Evolutionary conservation across 495 filamentous ascomycete genomes (phyloP), one percentile per base, ranked within the genome.

Genomic region (Aspergillus biplanus): DNA sequence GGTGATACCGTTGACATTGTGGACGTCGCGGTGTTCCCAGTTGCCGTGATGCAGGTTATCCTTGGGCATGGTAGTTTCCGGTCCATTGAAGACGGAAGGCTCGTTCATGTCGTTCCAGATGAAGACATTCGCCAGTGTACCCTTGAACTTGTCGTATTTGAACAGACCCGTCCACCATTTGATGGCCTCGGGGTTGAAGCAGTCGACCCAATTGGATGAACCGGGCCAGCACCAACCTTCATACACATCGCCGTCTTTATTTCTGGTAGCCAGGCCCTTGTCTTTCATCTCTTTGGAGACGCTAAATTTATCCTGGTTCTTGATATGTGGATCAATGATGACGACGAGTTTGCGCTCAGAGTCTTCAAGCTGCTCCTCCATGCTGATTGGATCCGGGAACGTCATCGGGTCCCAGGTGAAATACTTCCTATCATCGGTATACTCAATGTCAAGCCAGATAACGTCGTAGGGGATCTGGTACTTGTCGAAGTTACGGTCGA

Each of bases 21-120:
- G 95, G 18, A 99, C 78, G 74, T 99, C 95, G 56, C 95, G 89
- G 70, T 99, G 95, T 74, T 99, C 95, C 95, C 95, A 99, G 73
- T 90, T 86, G 32, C 85, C 95, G 66, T 90, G 74, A 73, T 98
- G 95, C 44, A 98, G 73, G 72, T 97, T 97, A 78, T 99, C 95
- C 75, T 96, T 97, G 49, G 95, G 95, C 92, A 97, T 97, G 34
- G 94, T 71, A 11, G 91, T 96, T 73, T 99, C 95, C 0, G 95
- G 95, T 0, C 95, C 95, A 71, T 97, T 97, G 81, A 99, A 99
- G 7, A 99, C 95, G 0, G 95, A 97, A 0, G 95, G 95, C 78
- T 99, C 95, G 69, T 97, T 99, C 95, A 99, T 99, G 71, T 99
- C 95, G 74, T 99, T 99, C 95, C 95, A 99, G 71, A 98, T 88